phyloP scores from a whole-genome alignment of 1,139 yeast genomes.

The Yamadazyma diospyri region DNA sequence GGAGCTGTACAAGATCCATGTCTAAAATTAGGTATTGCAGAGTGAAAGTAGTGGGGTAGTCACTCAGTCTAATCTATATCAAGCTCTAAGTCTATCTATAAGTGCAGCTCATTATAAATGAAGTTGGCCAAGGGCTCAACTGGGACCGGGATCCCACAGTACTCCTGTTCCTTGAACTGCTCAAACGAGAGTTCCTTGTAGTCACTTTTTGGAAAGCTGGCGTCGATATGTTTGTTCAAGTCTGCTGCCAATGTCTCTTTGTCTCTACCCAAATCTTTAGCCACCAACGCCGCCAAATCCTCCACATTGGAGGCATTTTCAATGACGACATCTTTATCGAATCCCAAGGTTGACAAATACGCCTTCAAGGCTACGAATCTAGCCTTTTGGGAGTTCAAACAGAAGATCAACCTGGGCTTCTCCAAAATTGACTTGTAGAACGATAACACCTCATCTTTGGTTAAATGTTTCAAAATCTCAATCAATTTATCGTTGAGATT shows the following conservation, averaged over 20 bases:
- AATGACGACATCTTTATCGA: slow-evolving; percentile 21
- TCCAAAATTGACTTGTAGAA: slow-evolving; percentile 44
- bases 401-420: slow-evolving; percentile 54
- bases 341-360: slow-evolving; percentile 17
- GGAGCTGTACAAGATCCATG: no score
- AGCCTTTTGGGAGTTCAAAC: slow-evolving; percentile 61
- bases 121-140: slow-evolving; percentile 30
- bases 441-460: slow-evolving; percentile 53
- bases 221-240: slow-evolving; percentile 10
- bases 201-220: slow-evolving; percentile 28
- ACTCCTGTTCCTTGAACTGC: slow-evolving; percentile 24
- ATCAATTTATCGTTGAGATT: slow-evolving; percentile 55
- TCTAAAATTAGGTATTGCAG: no score
- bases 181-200: slow-evolving; percentile 17
- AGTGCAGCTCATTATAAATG: slow-evolving; percentile 31
- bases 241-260: slow-evolving; percentile 6
- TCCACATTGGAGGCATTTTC: slow-evolving; percentile 17
- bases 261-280: slow-evolving; percentile 3
- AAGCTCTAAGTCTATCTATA: slow-evolving; percentile 17
- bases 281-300: slow-evolving; percentile 15
- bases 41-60: no score
- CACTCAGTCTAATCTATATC: no score
- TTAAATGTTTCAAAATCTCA: slow-evolving; percentile 46
- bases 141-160: slow-evolving; percentile 32
- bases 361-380: slow-evolving; percentile 21